phyloP scores from a whole-genome alignment of 768 basidiomycete genomes.

The Exsudoporus frostii region DNA sequence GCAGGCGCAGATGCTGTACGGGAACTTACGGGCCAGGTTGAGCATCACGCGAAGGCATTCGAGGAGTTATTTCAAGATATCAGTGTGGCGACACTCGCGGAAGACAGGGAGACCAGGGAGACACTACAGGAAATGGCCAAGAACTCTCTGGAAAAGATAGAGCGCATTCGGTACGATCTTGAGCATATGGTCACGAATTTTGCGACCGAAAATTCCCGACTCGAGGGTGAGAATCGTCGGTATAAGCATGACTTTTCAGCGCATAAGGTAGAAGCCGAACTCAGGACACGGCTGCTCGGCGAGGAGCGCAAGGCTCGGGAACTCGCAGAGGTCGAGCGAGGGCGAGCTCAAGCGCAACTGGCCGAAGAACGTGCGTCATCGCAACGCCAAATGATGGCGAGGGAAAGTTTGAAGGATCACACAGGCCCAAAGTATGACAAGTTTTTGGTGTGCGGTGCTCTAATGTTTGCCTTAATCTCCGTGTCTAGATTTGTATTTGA shows the following conservation, averaged over 20 bases:
- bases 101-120: conserved; percentile 38
- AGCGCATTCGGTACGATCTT: conserved; percentile 40
- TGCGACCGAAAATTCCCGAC: conserved; percentile 31
- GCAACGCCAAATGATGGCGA: conserved; percentile 6
- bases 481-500: conserved; percentile 14
- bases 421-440: conserved; percentile 3
- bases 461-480: conserved; percentile 12
- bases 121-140: conserved; percentile 39
- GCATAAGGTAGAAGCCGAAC: conserved; percentile 13
- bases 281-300: conserved; percentile 14
- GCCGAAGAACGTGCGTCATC: conserved; percentile 10
- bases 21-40: conserved; percentile 42
- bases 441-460: conserved; percentile 13
- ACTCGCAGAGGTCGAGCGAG: conserved; percentile 15
- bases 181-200: conserved; percentile 37
- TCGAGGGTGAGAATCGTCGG: conserved; percentile 22
- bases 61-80: conserved; percentile 40
- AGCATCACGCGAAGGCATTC: conserved; percentile 42
- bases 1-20: conserved; percentile 44
- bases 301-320: conserved; percentile 20
- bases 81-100: conserved; percentile 36
- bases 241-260: conserved; percentile 8
- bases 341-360: conserved; percentile 14
- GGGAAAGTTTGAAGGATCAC: background rate
- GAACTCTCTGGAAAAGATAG: conserved; percentile 39